phyloP scores from a whole-genome alignment of 2,329 filamentous ascomycete species.

The Ceratocystis cubensis region DNA sequence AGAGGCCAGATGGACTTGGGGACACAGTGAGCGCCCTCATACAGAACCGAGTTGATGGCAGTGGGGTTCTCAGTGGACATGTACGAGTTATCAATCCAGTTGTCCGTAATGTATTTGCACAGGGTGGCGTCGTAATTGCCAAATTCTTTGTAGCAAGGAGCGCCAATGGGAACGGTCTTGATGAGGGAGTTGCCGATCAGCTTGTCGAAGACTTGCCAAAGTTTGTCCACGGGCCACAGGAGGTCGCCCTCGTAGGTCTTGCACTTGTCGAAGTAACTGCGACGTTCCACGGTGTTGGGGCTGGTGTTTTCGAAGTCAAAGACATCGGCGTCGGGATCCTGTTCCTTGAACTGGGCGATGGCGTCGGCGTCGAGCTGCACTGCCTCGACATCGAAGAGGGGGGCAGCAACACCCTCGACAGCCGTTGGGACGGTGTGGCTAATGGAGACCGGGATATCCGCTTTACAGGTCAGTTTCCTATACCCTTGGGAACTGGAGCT shows the following conservation, averaged over 20 bases:
- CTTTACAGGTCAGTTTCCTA: constrained; percentile 17
- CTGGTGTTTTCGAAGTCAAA: constrained; percentile 15
- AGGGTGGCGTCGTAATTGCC: constrained; percentile 23
- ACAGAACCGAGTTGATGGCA: constrained; percentile 25
- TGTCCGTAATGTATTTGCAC: constrained; percentile 27
- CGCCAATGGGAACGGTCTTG: constrained; percentile 26
- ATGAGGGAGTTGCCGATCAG: constrained; percentile 28
- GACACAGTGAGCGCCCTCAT: constrained; percentile 18
- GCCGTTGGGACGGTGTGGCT: constrained; percentile 13
- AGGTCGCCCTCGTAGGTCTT: constrained; percentile 26
- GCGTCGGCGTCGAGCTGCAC: constrained; percentile 14
- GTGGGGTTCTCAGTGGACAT: constrained; percentile 18
- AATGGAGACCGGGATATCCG: constrained; percentile 10
- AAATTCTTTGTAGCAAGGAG: constrained; percentile 26
- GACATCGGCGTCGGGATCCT: constrained; percentile 15
- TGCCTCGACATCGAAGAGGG: constrained; percentile 14
- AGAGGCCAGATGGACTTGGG: constrained; percentile 22
- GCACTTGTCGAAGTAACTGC: constrained; percentile 23
- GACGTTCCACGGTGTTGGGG: constrained; percentile 8
- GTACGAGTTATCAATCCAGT: constrained; percentile 21
- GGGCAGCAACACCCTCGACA: neutral
- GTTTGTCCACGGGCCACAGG: constrained; percentile 26
- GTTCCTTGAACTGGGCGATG: constrained; percentile 3
- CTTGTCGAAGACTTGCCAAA: constrained; percentile 26
- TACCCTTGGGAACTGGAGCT: neutral